Base-by-base conservation (phyloP, 306 rosid species). In the Citrullus colocynthis region DNA sequence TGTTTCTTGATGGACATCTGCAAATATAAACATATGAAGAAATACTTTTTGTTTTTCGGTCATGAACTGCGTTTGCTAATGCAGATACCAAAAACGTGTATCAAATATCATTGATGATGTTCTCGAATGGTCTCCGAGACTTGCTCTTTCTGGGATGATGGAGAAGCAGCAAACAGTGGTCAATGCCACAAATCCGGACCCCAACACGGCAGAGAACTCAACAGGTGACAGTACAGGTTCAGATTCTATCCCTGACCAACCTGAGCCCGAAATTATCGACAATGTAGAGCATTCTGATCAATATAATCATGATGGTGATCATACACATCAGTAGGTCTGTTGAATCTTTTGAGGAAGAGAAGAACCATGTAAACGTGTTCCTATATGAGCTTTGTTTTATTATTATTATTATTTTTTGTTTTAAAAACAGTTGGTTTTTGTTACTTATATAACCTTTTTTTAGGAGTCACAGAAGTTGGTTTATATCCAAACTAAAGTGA, bases 81-180 rank as follows among this genome's bases (percentile, higher is more conserved):
- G 85, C 97, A 91, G 98, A 89, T 89, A 93, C 81, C 97, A 96
- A 61, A 89, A 84, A 86, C 91, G 97, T 77, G 98, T 96, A 28
- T 96, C 93, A 0, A 96, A 96, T 87, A 96, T 96, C 70, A 96
- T 96, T 4, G 99, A 96, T 56, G 99, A 96, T 81, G 99, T 96
- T 78, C 91, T 96, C 5, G 99, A 96, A 76, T 96, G 99, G 99
- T 86, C 92, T 73, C 99, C 99, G n/a, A 87, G 82, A 64, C 81
- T 96, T 86, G 98, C 99, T 60, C 85, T 96, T 75, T 92, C 99
- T 34, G 98, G 98, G 79, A 96, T 92, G 98, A 92, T 92, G 96
- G 98, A 96, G 18, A 96, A 92, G 85, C 92, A 86, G 81, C 96
- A 83, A 82, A 81, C 86, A 44, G 90, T 83, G 75, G 74, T 61